These are phyloP conservation scores for Vairimorpha necatrix DNA, from an alignment of 371 early-diverging fungal species.

Conservation along the genomic window DNA sequence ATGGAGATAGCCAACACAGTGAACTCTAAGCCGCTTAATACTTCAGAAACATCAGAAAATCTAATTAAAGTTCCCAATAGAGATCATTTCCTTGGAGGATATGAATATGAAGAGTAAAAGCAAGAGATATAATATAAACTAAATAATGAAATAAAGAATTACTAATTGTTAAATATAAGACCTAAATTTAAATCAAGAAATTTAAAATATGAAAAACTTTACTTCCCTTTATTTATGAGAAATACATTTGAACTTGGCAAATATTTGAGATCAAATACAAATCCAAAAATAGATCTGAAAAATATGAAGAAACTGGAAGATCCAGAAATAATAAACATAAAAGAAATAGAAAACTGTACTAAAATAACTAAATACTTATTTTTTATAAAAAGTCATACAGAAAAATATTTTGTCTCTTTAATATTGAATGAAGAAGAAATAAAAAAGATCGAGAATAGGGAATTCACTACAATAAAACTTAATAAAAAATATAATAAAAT, in stretches of 20 bases:
- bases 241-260: background rate
- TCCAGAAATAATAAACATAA: background rate
- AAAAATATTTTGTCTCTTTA: background rate
- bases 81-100: conserved; percentile 28
- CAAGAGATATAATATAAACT: background rate
- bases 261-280: background rate
- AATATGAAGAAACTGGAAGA: background rate
- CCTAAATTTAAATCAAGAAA: too few species aligned
- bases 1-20: conserved; percentile 61
- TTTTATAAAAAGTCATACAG: background rate
- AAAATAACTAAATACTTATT: background rate
- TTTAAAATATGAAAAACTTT: too few species aligned
- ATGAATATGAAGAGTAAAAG: background rate
- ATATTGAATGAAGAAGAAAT: background rate
- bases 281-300: background rate
- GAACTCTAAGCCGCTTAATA: conserved; percentile 59
- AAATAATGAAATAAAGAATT: conserved; percentile 6
- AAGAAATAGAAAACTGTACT: background rate
- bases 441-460: background rate
- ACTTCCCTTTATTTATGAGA: background rate
- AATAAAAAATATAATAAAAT: conserved; percentile 4
- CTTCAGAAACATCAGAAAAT: conserved; percentile 54
- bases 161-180: too few species aligned
- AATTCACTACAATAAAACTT: background rate
- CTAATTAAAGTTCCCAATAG: conserved; percentile 57